A percentile compares a stretch with the other conserved stretches of the same genome.
These are phyloP conservation scores for Vitellaria paradoxa DNA, from an alignment of 179 eudicot genomes.

Conservation along the genomic window DNA sequence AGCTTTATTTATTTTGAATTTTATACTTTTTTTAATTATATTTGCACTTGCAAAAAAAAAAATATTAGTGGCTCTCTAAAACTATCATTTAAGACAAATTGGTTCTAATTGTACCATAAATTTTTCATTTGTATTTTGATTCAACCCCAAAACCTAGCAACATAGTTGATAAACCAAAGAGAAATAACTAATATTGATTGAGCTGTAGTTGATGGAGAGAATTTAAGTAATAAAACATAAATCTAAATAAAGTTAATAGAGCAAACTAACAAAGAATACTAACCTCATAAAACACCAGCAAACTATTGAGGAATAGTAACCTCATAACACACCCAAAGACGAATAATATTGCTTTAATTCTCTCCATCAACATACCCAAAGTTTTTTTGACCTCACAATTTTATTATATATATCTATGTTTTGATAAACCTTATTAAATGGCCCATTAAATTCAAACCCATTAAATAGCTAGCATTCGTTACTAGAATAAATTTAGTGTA, in stretches of 20 bases:
- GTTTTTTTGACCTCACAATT: background rate
- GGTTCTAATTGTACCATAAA: background rate
- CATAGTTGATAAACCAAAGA: background rate
- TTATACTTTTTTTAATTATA: too few relatives aligned
- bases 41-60: background rate
- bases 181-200: too few relatives aligned
- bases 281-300: background rate
- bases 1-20: too few relatives aligned
- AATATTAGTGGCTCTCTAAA: background rate
- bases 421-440: background rate
- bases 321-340: too few relatives aligned
- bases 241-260: background rate
- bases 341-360: background rate
- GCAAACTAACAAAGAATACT: background rate
- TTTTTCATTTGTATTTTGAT: background rate
- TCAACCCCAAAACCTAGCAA: background rate
- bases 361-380: too few relatives aligned
- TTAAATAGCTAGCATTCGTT: conserved; percentile 1
- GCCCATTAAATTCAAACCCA: background rate
- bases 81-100: background rate
- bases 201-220: background rate
- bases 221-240: background rate
- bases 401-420: background rate
- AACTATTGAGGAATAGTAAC: background rate
- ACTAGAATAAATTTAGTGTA: too few relatives aligned